A percentile compares a stretch with the other conserved stretches of the same genome.
phyloP scores from a whole-genome alignment of 139 green algal species.

The Tetraselmis striata region DNA sequence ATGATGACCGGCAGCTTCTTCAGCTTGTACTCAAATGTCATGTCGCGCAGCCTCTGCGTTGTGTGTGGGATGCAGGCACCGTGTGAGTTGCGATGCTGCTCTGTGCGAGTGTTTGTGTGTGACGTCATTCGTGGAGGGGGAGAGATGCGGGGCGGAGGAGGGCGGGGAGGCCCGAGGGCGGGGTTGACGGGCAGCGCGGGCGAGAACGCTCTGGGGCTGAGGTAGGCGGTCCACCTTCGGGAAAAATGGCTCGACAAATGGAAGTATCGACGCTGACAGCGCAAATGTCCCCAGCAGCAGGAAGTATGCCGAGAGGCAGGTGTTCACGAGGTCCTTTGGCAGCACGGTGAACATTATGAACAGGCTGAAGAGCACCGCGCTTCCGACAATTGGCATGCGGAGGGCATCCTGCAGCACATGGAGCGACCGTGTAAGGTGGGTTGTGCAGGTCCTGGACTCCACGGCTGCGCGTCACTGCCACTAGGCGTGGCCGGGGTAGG shows the following conservation, averaged over 20 bases:
- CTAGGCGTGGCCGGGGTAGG: background rate
- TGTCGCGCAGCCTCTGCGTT: background rate
- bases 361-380: constrained; percentile 83
- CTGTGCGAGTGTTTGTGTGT: too few relatives aligned
- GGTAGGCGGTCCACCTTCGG: constrained; percentile 13
- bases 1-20: constrained; percentile 27
- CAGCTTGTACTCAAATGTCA: constrained; percentile 7
- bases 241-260: constrained; percentile 43
- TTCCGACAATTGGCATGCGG: constrained; percentile 91
- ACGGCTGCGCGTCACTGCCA: too few relatives aligned
- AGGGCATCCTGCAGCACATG: constrained; percentile 71
- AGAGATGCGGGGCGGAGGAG: too few relatives aligned
- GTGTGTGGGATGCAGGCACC: background rate
- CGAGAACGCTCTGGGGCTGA: too few relatives aligned
- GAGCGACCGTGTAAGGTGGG: background rate
- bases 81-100: background rate
- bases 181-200: too few relatives aligned
- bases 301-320: constrained; percentile 80
- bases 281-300: constrained; percentile 78
- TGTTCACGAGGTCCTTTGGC: constrained; percentile 77
- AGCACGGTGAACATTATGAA: constrained; percentile 96
- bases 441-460: background rate
- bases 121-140: too few relatives aligned
- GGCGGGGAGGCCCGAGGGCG: too few relatives aligned
- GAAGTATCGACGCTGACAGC: constrained; percentile 48